phyloP scores from a whole-genome alignment of 1,284 basidiomycete species.

The Heterobasidion occidentale region DNA sequence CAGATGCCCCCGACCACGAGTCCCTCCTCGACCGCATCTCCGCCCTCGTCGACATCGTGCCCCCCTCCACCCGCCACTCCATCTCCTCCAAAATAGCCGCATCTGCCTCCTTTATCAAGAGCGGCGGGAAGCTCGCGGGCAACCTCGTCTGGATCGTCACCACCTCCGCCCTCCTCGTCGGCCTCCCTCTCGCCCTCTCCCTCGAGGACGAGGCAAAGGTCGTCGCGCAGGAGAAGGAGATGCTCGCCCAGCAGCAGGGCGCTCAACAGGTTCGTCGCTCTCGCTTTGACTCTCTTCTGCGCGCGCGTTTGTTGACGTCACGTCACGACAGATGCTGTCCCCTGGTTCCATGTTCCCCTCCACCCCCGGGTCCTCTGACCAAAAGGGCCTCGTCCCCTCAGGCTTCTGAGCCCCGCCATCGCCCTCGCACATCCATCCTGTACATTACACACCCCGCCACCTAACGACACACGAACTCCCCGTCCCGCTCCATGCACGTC shows the following conservation, averaged over 20 bases:
- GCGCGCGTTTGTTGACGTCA: conserved; percentile 9
- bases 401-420: conserved; percentile 43
- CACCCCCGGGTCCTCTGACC: conserved; percentile 26
- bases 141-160: conserved; percentile 93
- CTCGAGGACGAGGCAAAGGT: conserved; percentile 96
- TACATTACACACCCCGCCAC: too few relatives aligned
- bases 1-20: conserved; percentile 65
- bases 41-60: conserved; percentile 93
- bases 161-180: conserved; percentile 89
- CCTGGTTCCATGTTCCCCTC: conserved; percentile 50
- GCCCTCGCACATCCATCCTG: too few relatives aligned
- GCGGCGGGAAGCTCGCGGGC: conserved; percentile 67
- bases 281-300: conserved; percentile 4
- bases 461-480: too few relatives aligned
- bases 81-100: conserved; percentile 57
- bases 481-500: too few relatives aligned
- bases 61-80: conserved; percentile 79
- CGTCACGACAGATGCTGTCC: conserved; percentile 47
- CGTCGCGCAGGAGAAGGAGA: conserved; percentile 91
- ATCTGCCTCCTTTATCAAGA: conserved; percentile 57
- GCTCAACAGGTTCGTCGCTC: conserved; percentile 69
- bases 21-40: conserved; percentile 83
- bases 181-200: conserved; percentile 85
- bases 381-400: conserved; percentile 58
- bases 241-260: conserved; percentile 89